These are phyloP conservation scores for Zoysia matrella DNA, from an alignment of 202 grass and related monocot genomes.

Conservation along the genomic window DNA sequence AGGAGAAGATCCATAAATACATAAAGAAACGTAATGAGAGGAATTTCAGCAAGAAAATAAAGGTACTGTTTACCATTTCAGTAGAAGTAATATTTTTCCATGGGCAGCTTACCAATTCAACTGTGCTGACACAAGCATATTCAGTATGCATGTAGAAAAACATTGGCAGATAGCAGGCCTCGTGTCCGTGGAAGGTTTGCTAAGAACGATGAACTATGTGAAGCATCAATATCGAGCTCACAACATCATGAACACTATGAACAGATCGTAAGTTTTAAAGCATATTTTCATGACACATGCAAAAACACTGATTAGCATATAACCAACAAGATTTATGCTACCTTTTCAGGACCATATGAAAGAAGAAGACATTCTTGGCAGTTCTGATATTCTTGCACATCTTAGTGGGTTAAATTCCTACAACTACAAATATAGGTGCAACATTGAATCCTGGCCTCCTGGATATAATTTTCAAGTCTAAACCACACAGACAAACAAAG, in stretches of 20 bases:
- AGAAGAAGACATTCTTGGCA: slow-evolving; percentile 71
- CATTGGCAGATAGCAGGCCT: too few relatives aligned
- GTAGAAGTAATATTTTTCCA: slow-evolving; percentile 28
- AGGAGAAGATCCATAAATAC: slow-evolving; percentile 94
- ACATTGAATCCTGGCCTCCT: slow-evolving; percentile 52
- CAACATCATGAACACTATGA: slow-evolving; percentile 43
- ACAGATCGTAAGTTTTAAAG: slow-evolving; percentile 39
- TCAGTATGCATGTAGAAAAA: too few relatives aligned
- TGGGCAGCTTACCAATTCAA: slow-evolving; percentile 35
- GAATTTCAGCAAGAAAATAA: slow-evolving; percentile 99
- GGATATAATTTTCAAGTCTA: slow-evolving; percentile 58
- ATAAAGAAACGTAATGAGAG: slow-evolving; percentile 94
- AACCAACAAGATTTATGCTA: slow-evolving; percentile 11
- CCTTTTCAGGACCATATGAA: slow-evolving; percentile 58
- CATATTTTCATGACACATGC: not conserved
- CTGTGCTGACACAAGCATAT: slow-evolving; percentile 25
- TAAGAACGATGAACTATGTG: slow-evolving; percentile 89
- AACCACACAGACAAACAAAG: slow-evolving; percentile 40
- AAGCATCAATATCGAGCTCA: slow-evolving; percentile 59
- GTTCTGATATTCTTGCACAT: slow-evolving; percentile 64
- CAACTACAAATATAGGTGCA: slow-evolving; percentile 63
- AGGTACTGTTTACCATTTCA: slow-evolving; percentile 63
- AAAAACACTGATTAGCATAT: not conserved
- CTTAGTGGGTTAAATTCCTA: slow-evolving; percentile 62
- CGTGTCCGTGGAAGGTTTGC: slow-evolving; percentile 68